These are phyloP conservation scores for Scutellaria barbata DNA, from an alignment of 257 asterid species.

Conservation along the genomic window DNA sequence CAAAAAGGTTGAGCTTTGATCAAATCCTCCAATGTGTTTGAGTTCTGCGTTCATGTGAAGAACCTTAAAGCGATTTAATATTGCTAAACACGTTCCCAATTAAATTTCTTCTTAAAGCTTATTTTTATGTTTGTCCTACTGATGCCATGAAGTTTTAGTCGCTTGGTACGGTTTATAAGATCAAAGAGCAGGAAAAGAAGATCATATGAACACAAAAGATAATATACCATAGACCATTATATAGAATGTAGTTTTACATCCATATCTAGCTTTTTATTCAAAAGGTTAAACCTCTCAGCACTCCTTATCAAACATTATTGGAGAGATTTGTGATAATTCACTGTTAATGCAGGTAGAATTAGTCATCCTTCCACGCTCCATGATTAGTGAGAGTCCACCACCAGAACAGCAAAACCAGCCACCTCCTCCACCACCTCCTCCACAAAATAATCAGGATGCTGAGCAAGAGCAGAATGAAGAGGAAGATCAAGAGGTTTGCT, in stretches of 20 bases:
- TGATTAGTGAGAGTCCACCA: conserved; percentile 73
- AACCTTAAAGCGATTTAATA: conserved; percentile 17
- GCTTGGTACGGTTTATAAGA: neutral
- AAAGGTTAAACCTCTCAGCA: neutral
- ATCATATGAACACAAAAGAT: neutral
- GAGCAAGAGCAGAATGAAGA: conserved; percentile 77
- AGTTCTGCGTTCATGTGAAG: neutral
- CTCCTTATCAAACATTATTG: conserved; percentile 2
- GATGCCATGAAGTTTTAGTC: conserved; percentile 16
- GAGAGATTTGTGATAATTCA: conserved; percentile 26
- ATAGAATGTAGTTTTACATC: neutral
- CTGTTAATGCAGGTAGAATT: conserved; percentile 67
- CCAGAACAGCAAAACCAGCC: conserved; percentile 65
- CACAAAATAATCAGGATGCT: conserved; percentile 81
- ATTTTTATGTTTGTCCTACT: conserved; percentile 15
- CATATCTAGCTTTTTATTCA: neutral
- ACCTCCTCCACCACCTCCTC: conserved; percentile 86
- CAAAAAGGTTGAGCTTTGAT: neutral
- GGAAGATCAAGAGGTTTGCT: conserved; percentile 67
- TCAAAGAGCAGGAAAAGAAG: neutral
- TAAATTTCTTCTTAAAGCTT: neutral
- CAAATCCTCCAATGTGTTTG: neutral
- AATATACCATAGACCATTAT: neutral
- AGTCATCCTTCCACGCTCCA: conserved; percentile 86
- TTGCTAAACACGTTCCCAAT: neutral